Percentiles rank a stretch among this genome's conserved stretches.
Conservation (phyloP, 2,329 filamentous ascomycete genomes). For the Pleomassaria siparia region DNA sequence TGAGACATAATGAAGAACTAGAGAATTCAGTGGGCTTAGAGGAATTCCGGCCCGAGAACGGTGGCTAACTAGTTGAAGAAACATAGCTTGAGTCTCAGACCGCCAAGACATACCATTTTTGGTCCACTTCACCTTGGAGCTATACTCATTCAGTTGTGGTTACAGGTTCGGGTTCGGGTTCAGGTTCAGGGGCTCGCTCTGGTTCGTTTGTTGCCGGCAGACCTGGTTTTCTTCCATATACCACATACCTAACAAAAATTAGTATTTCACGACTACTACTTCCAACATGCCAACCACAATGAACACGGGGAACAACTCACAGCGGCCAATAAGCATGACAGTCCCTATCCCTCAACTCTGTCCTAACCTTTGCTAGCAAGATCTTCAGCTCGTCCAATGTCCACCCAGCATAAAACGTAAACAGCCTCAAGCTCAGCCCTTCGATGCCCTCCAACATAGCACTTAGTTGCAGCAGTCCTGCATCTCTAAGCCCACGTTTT, state of each 20-base stretch:
- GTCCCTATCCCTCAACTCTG: slow-evolving; percentile 19
- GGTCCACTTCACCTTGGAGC: too few species aligned
- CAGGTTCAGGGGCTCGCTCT: too few species aligned
- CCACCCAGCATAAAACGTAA: slow-evolving; percentile 28
- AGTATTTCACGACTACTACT: too few species aligned
- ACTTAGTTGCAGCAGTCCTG: slow-evolving; percentile 28
- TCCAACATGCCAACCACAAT: not conserved
- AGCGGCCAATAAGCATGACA: slow-evolving; percentile 33
- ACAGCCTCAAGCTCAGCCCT: slow-evolving; percentile 23
- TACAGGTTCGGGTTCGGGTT: too few species aligned
- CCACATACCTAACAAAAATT: not conserved
- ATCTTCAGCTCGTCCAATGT: slow-evolving; percentile 27
- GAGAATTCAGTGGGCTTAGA: too few species aligned
- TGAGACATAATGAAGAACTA: too few species aligned
- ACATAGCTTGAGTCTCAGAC: too few species aligned
- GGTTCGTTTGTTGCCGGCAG: too few species aligned
- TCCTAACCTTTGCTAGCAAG: slow-evolving; percentile 20
- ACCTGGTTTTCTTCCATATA: not conserved
- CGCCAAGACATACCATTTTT: too few species aligned
- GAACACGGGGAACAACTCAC: slow-evolving; percentile 18
- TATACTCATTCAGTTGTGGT: not conserved
- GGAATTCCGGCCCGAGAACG: too few species aligned
- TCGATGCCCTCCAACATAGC: slow-evolving; percentile 33
- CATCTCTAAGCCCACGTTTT: slow-evolving; percentile 22
- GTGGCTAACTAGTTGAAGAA: too few species aligned